These are phyloP conservation scores for Acer campestre DNA, from an alignment of 345 rosid species.

Conservation along the genomic window DNA sequence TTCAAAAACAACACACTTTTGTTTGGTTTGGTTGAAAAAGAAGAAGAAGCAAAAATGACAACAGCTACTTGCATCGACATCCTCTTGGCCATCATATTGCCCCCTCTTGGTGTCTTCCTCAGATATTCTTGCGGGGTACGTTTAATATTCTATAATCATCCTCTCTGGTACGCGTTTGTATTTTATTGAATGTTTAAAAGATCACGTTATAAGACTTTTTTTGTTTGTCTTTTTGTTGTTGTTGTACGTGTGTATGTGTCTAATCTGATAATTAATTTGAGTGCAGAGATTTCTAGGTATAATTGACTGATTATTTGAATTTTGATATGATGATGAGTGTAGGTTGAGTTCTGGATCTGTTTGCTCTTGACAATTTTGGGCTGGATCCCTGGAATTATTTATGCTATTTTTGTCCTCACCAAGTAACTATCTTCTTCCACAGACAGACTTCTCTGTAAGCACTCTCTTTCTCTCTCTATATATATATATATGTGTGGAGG, in stretches of 20 bases:
- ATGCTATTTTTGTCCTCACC: conserved; percentile 73
- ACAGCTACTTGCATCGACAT: conserved; percentile 68
- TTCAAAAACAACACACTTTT: too few relatives aligned
- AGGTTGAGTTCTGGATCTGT: conserved; percentile 94
- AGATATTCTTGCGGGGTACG: conserved; percentile 70
- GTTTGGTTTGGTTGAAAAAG: neutral
- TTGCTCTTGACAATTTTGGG: conserved; percentile 67
- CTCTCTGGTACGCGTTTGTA: neutral
- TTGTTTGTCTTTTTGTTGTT: too few relatives aligned
- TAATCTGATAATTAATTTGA: neutral
- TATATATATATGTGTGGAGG: too few relatives aligned
- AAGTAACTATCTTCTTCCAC: conserved; percentile 22
- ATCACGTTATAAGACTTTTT: too few relatives aligned
- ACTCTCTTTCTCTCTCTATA: neutral
- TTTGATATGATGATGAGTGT: neutral
- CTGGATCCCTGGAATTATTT: conserved; percentile 79
- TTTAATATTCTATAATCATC: too few relatives aligned
- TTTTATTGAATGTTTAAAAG: too few relatives aligned
- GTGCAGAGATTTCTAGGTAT: conserved; percentile 87
- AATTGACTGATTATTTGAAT: conserved; percentile 32
- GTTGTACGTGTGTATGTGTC: neutral
- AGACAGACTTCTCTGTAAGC: conserved; percentile 13
- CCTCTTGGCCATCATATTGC: conserved; percentile 76
- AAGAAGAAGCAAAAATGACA: conserved; percentile 29
- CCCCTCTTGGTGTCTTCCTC: conserved; percentile 94